Percentiles rank a stretch among this genome's conserved stretches.
Conservation (phyloP, 371 early-diverging fungal species). For the Saksenaea vasiformis region DNA sequence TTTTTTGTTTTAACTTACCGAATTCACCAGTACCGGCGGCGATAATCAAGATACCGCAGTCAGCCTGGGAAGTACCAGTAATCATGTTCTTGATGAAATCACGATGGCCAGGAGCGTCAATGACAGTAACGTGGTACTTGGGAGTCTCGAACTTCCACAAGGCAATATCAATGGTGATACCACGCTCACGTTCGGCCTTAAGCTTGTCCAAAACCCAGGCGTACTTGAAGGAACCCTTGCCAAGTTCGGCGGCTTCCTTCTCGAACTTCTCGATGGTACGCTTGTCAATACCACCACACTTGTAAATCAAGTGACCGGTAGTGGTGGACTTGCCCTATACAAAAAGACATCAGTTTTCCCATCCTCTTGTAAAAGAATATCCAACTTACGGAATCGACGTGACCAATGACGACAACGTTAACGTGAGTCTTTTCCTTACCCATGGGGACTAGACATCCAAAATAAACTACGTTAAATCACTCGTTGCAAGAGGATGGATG, state of each 20-base stretch:
- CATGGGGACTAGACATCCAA: constrained; percentile 45
- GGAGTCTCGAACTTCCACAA: constrained; percentile 98
- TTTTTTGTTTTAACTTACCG: constrained; percentile 40
- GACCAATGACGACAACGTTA: constrained; percentile 93
- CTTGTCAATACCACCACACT: constrained; percentile 98
- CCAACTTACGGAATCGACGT: constrained; percentile 43
- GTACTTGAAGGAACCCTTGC: constrained; percentile 98
- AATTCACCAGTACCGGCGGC: constrained; percentile 96
- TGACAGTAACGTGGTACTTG: constrained; percentile 95
- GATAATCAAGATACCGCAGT: constrained; percentile 97
- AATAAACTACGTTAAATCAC: not conserved
- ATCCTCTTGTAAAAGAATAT: not conserved
- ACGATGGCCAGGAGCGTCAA: constrained; percentile 99
- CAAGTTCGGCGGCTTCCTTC: constrained; percentile 97
- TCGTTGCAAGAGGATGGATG: not conserved
- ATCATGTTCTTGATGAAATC: constrained; percentile 99
- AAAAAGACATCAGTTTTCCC: not conserved
- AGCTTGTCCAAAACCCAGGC: constrained; percentile 97
- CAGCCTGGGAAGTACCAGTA: constrained; percentile 91
- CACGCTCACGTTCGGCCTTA: constrained; percentile 98
- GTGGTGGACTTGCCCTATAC: constrained; percentile 58
- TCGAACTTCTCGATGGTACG: constrained; percentile 99
- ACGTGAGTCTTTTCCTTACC: constrained; percentile 92
- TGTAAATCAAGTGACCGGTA: constrained; percentile 97
- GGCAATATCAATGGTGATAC: constrained; percentile 98